phyloP scores from a whole-genome alignment of 164 flowering plant genomes.

The Piper longum region DNA sequence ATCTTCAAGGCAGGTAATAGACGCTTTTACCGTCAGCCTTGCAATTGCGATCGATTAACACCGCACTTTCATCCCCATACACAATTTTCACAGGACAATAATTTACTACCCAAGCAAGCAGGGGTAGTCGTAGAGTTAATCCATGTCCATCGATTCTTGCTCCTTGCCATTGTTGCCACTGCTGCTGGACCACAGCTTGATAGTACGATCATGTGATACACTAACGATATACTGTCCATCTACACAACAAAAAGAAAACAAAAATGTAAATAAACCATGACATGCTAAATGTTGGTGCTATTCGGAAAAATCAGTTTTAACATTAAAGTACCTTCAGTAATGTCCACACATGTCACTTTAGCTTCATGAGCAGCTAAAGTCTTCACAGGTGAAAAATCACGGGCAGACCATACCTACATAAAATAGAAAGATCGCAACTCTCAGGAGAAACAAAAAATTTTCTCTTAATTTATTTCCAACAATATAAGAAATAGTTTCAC shows the following conservation, averaged over 20 bases:
- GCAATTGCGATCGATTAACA: background rate
- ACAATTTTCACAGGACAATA: background rate
- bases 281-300: background rate
- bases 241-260: constrained; percentile 13
- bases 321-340: constrained; percentile 41
- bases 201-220: constrained; percentile 83
- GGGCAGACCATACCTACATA: constrained; percentile 80
- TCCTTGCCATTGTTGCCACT: constrained; percentile 27
- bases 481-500: constrained; percentile 14
- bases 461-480: background rate
- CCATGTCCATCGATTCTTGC: constrained; percentile 53
- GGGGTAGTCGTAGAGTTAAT: constrained; percentile 14
- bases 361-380: constrained; percentile 84
- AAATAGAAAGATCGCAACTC: background rate
- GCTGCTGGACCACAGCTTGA: constrained; percentile 71
- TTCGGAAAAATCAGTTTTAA: background rate
- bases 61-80: background rate
- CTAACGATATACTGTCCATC: constrained; percentile 69
- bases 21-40: background rate
- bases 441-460: background rate
- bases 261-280: background rate
- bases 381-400: constrained; percentile 83
- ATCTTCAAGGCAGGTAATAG: too few species aligned
- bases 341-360: constrained; percentile 70
- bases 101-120: background rate